A percentile compares a stretch with the other conserved stretches of the same genome.
phyloP scores from a whole-genome alignment of 805 yeast species.

The Pichia gijzeniarum region DNA sequence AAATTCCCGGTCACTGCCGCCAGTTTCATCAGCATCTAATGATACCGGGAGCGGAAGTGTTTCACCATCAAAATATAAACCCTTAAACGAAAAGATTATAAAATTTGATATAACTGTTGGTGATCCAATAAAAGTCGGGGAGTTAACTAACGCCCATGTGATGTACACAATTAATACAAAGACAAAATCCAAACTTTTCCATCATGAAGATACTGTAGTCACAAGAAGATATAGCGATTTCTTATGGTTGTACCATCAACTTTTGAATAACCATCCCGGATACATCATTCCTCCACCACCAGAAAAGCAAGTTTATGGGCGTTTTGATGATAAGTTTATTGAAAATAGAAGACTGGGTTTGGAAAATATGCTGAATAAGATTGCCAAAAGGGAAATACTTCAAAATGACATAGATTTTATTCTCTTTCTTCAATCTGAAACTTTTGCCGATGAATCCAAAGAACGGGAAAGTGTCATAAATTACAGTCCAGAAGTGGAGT shows the following conservation, averaged over 20 bases:
- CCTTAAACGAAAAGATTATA: constrained; percentile 19
- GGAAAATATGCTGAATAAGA: constrained; percentile 77
- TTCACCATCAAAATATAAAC: neutral
- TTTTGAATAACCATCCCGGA: constrained; percentile 85
- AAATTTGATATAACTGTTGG: constrained; percentile 67
- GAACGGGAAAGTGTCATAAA: constrained; percentile 48
- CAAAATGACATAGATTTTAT: constrained; percentile 70
- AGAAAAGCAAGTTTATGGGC: constrained; percentile 86
- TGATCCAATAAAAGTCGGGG: constrained; percentile 90
- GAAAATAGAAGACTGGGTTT: constrained; percentile 79
- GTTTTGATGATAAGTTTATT: constrained; percentile 84
- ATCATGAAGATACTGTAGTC: constrained; percentile 44
- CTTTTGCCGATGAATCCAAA: constrained; percentile 62
- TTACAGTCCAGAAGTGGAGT: constrained; percentile 19
- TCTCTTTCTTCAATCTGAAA: constrained; percentile 68
- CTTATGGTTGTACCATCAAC: constrained; percentile 87
- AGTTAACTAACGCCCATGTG: constrained; percentile 79
- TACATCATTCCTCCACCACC: constrained; percentile 92
- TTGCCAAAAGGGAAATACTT: constrained; percentile 49
- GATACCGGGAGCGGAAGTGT: neutral
- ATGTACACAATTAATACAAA: constrained; percentile 72
- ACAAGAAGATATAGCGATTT: constrained; percentile 87
- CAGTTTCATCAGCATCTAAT: neutral
- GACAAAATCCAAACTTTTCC: constrained; percentile 38
- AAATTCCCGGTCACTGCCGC: neutral